Evolutionary conservation across 495 filamentous ascomycete genomes (phyloP).

Genomic region (Aspergillus olivimuriae): DNA sequence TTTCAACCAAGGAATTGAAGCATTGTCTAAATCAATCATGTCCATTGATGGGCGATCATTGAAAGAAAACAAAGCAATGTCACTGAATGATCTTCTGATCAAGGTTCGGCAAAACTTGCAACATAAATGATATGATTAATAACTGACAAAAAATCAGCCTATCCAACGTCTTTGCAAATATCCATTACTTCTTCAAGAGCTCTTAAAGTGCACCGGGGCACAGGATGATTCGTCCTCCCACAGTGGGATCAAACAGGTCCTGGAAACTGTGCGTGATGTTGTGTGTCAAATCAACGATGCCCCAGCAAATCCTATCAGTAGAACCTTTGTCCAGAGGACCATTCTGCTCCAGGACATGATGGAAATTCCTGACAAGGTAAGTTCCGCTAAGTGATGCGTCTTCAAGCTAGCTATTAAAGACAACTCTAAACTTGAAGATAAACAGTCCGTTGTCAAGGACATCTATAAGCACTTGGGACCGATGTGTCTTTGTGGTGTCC

Average conservation of each 20-base stretch:
- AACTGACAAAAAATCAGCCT: constrained; percentile 56
- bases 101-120: constrained; percentile 53
- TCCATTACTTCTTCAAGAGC: constrained; percentile 75
- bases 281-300: constrained; percentile 73
- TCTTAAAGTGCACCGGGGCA: constrained; percentile 74
- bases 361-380: constrained; percentile 64
- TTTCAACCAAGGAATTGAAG: constrained; percentile 84
- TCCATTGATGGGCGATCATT: constrained; percentile 60
- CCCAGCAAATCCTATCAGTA: constrained; percentile 41
- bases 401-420: constrained; percentile 2
- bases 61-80: constrained; percentile 65
- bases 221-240: constrained; percentile 77
- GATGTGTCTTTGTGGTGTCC: constrained; percentile 74
- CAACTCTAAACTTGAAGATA: constrained; percentile 12
- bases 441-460: constrained; percentile 33
- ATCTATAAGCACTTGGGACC: constrained; percentile 74
- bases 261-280: constrained; percentile 63
- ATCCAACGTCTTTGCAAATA: constrained; percentile 94
- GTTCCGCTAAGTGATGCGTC: neutral
- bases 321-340: constrained; percentile 44
- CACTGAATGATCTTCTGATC: constrained; percentile 79
- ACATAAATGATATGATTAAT: neutral
- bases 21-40: constrained; percentile 66
- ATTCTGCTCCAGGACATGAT: constrained; percentile 50
- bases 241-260: constrained; percentile 66